Evolutionary conservation across 1,139 yeast genomes (phyloP).

Genomic region (Yamadazyma sp.): DNA sequence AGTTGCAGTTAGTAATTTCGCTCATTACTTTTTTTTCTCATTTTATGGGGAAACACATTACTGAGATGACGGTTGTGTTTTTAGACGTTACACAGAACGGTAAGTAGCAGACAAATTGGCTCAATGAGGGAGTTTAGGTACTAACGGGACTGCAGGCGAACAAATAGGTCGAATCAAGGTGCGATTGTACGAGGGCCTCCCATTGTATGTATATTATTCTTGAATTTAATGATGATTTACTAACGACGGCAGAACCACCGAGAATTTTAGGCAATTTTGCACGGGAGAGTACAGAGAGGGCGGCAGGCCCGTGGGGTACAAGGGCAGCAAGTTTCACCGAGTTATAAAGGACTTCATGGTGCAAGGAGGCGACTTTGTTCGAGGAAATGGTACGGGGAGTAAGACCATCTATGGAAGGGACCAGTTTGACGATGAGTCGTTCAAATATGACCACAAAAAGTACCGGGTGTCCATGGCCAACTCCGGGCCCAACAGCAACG

Average conservation of each 20-base stretch:
- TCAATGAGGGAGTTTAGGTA: neutral
- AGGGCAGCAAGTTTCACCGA: constrained; percentile 28
- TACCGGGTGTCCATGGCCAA: constrained; percentile 37
- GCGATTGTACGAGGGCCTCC: constrained; percentile 41
- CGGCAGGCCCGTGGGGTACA: constrained; percentile 29
- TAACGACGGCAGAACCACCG: constrained; percentile 37
- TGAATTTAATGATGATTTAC: constrained; percentile 8
- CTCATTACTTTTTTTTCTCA: neutral
- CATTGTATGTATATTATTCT: constrained; percentile 26
- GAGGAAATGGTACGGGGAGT: constrained; percentile 47
- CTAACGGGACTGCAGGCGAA: constrained; percentile 20
- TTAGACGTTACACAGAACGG: constrained; percentile 27
- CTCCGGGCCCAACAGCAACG: constrained; percentile 34
- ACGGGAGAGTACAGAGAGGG: constrained; percentile 49
- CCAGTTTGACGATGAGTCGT: constrained; percentile 34
- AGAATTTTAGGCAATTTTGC: constrained; percentile 56
- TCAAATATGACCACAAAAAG: constrained; percentile 24
- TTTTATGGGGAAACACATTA: neutral
- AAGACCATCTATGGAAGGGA: constrained; percentile 23
- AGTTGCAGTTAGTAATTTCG: neutral
- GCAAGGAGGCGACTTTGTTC: constrained; percentile 38
- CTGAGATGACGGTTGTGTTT: constrained; percentile 26
- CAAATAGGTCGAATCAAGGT: constrained; percentile 40
- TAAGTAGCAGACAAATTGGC: constrained; percentile 13
- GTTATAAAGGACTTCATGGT: constrained; percentile 29